Conservation (phyloP, 345 rosid species). For the Salix koriyanagi region DNA sequence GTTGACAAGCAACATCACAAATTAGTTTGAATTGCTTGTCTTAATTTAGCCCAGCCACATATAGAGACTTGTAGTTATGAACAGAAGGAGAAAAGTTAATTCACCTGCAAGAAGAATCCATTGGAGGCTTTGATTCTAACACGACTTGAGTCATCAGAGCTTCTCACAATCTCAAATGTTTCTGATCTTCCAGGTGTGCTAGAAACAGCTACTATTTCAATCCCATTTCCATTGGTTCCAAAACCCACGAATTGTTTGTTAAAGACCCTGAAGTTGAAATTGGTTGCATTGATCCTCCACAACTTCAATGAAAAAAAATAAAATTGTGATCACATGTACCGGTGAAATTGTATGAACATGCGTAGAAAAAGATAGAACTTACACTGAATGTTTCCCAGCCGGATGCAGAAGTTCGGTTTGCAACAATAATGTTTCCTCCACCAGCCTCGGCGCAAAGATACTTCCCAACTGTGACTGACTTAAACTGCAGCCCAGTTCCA, state of each 20-base stretch:
- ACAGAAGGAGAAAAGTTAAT: neutral
- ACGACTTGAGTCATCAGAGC: conserved; percentile 22
- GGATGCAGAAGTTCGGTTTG: conserved; percentile 44
- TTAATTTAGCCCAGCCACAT: neutral
- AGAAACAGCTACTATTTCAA: conserved; percentile 33
- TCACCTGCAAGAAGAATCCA: conserved; percentile 50
- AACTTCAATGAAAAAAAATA: conserved; percentile 23
- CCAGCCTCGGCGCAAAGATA: conserved; percentile 51
- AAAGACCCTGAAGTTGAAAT: conserved; percentile 47
- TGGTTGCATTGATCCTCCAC: conserved; percentile 51
- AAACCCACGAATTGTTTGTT: conserved; percentile 45
- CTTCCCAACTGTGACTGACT: conserved; percentile 49
- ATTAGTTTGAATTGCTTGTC: neutral
- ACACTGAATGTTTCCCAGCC: conserved; percentile 65
- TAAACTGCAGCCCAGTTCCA: conserved; percentile 51
- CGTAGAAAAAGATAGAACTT: neutral
- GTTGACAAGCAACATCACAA: neutral
- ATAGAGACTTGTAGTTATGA: neutral
- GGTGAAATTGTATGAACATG: too few species aligned
- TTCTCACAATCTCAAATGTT: conserved; percentile 46
- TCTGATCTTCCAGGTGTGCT: conserved; percentile 21
- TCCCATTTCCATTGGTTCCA: conserved; percentile 25
- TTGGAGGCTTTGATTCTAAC: conserved; percentile 52
- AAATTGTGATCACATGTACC: neutral
- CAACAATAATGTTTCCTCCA: conserved; percentile 53